phyloP scores from a whole-genome alignment of 768 basidiomycete species.

The Austroboletus eburneus region DNA sequence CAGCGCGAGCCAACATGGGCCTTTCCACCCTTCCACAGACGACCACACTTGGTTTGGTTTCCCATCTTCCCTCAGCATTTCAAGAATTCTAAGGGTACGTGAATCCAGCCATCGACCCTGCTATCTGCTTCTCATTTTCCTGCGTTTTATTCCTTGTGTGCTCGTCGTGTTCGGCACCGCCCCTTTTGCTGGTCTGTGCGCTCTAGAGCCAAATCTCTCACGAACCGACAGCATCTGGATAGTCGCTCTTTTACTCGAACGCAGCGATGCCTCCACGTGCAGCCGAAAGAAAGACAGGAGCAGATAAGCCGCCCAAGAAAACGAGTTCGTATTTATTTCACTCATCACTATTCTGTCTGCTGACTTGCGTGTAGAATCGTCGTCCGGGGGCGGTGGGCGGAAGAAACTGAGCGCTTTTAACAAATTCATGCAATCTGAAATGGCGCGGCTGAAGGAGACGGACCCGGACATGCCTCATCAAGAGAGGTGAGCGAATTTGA shows the following conservation, averaged over 20 bases:
- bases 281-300: slow-evolving; percentile 33
- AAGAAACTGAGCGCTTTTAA: slow-evolving; percentile 72
- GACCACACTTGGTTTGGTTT: slow-evolving; percentile 30
- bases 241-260: slow-evolving; percentile 10
- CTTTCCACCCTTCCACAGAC: slow-evolving; percentile 40
- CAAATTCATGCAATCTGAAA: slow-evolving; percentile 76
- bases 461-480: slow-evolving; percentile 70
- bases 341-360: slow-evolving; percentile 10
- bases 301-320: slow-evolving; percentile 54
- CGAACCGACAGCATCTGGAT: slow-evolving; percentile 8
- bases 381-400: slow-evolving; percentile 45
- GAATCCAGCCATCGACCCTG: neutral
- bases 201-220: slow-evolving; percentile 15
- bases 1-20: slow-evolving; percentile 47
- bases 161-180: slow-evolving; percentile 13
- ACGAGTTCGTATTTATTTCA: slow-evolving; percentile 37
- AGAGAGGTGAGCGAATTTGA: slow-evolving; percentile 49
- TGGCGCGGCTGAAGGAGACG: slow-evolving; percentile 73
- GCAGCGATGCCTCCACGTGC: slow-evolving; percentile 42
- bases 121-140: slow-evolving; percentile 8
- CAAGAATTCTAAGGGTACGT: slow-evolving; percentile 12
- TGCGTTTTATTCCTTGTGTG: neutral
- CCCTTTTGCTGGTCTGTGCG: slow-evolving; percentile 32
- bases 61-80: slow-evolving; percentile 6
- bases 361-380: slow-evolving; percentile 43